A percentile compares a stretch with the other conserved stretches of the same genome.
These are phyloP conservation scores for Helotiales sp. DNA, from an alignment of 2,329 filamentous ascomycete species.

Conservation along the genomic window DNA sequence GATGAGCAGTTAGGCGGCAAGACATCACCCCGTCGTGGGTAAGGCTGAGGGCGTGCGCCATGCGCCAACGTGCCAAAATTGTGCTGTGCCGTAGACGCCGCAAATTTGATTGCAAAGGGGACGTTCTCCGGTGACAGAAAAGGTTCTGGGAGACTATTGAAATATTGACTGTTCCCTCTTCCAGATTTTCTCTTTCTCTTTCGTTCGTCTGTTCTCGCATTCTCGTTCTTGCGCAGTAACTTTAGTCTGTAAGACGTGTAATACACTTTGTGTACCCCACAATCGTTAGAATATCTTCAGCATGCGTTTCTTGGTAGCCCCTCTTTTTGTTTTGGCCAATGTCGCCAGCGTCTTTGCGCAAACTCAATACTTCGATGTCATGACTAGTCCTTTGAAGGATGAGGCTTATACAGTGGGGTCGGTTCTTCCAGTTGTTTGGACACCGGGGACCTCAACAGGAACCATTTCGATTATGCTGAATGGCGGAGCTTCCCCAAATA, in stretches of 20 bases:
- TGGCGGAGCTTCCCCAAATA: slow-evolving; percentile 1
- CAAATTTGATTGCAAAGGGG: not conserved
- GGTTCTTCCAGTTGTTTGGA: slow-evolving; percentile 4
- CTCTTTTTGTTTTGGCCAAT: not conserved
- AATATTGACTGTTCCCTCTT: not conserved
- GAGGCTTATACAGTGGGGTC: not conserved
- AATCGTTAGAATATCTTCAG: not conserved
- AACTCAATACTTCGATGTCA: slow-evolving; percentile 4
- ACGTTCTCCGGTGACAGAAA: not conserved
- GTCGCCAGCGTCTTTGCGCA: not conserved
- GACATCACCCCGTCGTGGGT: not conserved
- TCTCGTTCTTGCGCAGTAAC: not conserved
- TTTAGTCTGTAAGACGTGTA: too few relatives aligned
- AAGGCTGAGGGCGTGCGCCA: not conserved
- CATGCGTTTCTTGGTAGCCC: not conserved
- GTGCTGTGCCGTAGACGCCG: not conserved
- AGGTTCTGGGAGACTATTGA: not conserved
- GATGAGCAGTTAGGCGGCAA: not conserved
- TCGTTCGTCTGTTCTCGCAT: not conserved
- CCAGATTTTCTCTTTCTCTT: not conserved
- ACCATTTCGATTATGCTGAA: slow-evolving; percentile 7
- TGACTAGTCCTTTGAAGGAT: not conserved
- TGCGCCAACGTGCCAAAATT: not conserved
- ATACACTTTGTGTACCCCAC: not conserved
- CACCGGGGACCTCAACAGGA: not conserved